These are phyloP conservation scores for Fusarium proliferatum DNA, from an alignment of 2,329 filamentous ascomycete species.

Conservation along the genomic window DNA sequence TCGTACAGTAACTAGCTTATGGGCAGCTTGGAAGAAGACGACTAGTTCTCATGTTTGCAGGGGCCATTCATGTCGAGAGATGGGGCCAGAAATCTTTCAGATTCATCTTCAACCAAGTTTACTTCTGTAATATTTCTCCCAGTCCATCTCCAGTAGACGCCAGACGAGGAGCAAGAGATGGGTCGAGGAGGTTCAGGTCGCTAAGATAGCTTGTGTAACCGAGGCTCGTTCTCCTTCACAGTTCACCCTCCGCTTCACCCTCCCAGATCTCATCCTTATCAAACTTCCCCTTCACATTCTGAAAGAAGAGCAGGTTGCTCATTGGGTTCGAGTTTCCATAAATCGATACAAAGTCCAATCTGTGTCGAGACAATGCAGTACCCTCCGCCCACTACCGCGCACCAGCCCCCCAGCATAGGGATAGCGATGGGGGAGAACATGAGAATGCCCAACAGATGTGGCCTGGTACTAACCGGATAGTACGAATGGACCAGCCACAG, in stretches of 20 bases:
- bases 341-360: neutral
- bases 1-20: neutral
- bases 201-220: neutral
- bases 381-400: neutral
- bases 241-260: neutral
- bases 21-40: neutral
- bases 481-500: neutral
- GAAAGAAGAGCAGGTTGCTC: fast-evolving
- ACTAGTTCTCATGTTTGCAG: neutral
- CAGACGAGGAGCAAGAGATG: neutral
- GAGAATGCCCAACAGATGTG: neutral
- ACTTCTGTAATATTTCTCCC: neutral
- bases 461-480: neutral
- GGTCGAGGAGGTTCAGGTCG: neutral
- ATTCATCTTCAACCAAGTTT: neutral
- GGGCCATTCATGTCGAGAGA: neutral
- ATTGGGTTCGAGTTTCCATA: neutral
- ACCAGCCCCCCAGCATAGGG: neutral
- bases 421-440: neutral
- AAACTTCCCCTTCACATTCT: neutral
- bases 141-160: neutral
- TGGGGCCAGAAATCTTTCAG: neutral
- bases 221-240: neutral
- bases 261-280: neutral
- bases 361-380: neutral